Evolutionary conservation across 2,329 filamentous ascomycete species (phyloP).

Genomic region (Rhynchosporium agropyri): DNA sequence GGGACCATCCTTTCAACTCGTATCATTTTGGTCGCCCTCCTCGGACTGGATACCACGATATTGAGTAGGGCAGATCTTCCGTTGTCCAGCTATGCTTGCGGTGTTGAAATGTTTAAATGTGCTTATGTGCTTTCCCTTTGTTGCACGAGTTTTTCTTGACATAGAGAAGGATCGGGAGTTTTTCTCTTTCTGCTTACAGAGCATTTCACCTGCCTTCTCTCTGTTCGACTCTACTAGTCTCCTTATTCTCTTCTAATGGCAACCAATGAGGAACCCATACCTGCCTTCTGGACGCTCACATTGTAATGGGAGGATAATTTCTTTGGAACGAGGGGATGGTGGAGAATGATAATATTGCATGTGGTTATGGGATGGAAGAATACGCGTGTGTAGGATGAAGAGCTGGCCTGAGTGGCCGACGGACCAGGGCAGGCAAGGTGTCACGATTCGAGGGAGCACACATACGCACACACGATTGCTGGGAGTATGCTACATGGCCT

Average conservation of each 20-base stretch:
- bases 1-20: constrained; percentile 27
- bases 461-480: neutral
- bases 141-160: constrained; percentile 9
- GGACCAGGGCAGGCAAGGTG: neutral
- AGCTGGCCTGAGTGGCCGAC: neutral
- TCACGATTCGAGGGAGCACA: constrained; percentile 2
- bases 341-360: constrained; percentile 15
- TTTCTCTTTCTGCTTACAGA: constrained; percentile 15
- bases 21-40: constrained; percentile 28
- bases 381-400: constrained; percentile 11
- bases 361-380: constrained; percentile 13
- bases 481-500: neutral
- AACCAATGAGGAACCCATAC: constrained; percentile 19
- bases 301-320: constrained; percentile 4
- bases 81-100: constrained; percentile 28
- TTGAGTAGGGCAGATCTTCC: constrained; percentile 23
- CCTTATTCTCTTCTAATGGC: constrained; percentile 22
- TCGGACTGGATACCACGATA: constrained; percentile 27
- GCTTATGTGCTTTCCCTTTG: constrained; percentile 30
- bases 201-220: constrained; percentile 17
- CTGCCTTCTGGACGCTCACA: constrained; percentile 12
- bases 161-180: constrained; percentile 17
- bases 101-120: constrained; percentile 34
- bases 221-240: constrained; percentile 16
- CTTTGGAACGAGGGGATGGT: constrained; percentile 9